Evolutionary conservation across 192 early-diverging fungal species (phyloP), one percentile per base, ranked within the genome.

Genomic region (Coemansia aciculifera): DNA sequence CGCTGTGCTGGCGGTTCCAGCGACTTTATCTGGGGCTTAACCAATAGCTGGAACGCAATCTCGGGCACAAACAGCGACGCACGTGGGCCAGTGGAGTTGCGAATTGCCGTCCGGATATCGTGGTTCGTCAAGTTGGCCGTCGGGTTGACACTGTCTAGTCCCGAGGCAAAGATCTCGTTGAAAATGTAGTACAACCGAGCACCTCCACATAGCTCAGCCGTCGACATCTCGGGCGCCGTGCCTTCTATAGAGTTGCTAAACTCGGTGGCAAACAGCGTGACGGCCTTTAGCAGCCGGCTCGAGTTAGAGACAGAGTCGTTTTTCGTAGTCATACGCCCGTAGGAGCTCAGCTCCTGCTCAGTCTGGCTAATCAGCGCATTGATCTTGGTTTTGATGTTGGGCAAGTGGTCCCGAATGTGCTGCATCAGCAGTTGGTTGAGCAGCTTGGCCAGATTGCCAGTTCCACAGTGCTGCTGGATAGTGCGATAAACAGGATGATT

Each of bases 171-270:
- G 13, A 92, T 87, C 60, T 89, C 87, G 72, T 93, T 90, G 75
- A 93, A 93, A 34, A 91, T 91, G 74, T 89, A 90, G 78, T 92
- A 93, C 46, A 93, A 88, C 46, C 90, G 87, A 12, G 92, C 92
- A 7, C 92, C 92, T 43, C 92, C 92, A 59, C 89, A 91, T 48
- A 93, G 70, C 79, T 92, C 91, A 32, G 89, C 87, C 15, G 92
- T 90, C 7, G 90, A 87, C 66, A 92, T 88, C 48, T 91, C 90
- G 1, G 81, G 43, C 44, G 68, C 84, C 2, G 88, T 92, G 59
- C 92, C 92, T 62, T 93, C 92, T 67, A 93, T 89, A 3, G 92
- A 90, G 63, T 88, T 84, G 62, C 85, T 84, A 83, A 91, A 93
- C 65, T 92, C 90, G 59, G 76, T 88, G 17, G 92, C 86, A 79